A percentile compares a stretch with the other conserved stretches of the same genome.
Conservation (phyloP, 768 basidiomycete species). For the Lyophyllum shimeji region DNA sequence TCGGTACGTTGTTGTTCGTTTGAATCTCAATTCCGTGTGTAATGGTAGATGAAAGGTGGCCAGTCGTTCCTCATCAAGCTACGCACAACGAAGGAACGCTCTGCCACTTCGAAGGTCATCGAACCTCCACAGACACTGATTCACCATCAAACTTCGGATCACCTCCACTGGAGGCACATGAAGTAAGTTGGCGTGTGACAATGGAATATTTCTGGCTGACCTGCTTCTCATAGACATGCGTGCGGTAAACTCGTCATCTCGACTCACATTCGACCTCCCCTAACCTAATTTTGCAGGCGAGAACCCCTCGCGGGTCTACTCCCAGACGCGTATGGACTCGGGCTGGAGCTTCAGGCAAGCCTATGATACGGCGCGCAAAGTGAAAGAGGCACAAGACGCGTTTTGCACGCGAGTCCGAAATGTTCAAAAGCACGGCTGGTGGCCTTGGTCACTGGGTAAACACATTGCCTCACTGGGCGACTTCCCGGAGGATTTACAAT, state of each 20-base stretch:
- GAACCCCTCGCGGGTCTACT: conserved; percentile 51
- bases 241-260: conserved; percentile 40
- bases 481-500: conserved; percentile 70
- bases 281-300: conserved; percentile 38
- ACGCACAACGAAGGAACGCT: conserved; percentile 67
- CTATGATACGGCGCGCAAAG: conserved; percentile 64
- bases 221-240: conserved; percentile 50
- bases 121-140: conserved; percentile 62
- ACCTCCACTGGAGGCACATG: conserved; percentile 70
- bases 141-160: conserved; percentile 39
- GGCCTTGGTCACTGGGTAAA: conserved; percentile 5
- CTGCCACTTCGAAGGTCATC: conserved; percentile 64
- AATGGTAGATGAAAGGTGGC: conserved; percentile 46
- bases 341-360: conserved; percentile 71
- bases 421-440: conserved; percentile 12
- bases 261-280: not conserved
- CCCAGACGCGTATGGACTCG: conserved; percentile 57
- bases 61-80: conserved; percentile 80
- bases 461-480: conserved; percentile 26
- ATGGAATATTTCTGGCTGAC: not conserved
- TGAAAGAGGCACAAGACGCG: conserved; percentile 67
- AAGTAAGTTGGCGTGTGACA: conserved; percentile 42
- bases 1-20: conserved; percentile 36
- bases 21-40: not conserved
- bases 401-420: conserved; percentile 54